Evolutionary conservation across 2,329 filamentous ascomycete species (phyloP), one percentile per base, ranked within the genome.

Genomic region (Albophoma yamanashiensis): DNA sequence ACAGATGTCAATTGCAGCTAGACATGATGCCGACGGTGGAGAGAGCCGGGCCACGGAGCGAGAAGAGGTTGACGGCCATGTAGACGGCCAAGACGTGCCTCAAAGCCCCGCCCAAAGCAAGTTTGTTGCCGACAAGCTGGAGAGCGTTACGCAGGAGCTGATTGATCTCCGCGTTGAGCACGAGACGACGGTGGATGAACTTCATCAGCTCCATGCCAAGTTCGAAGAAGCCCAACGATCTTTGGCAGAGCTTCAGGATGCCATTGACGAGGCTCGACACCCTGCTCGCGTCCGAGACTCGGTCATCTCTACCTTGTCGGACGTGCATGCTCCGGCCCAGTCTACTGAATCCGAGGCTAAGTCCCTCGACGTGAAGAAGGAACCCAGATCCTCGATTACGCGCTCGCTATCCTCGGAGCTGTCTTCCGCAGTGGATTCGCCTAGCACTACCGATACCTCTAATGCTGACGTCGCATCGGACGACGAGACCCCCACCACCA

Each of bases 381-480:
- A 76, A 58, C 74, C 81, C 77, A 76, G 71, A 66, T 90, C 89
- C 75, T 92, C 89, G 69, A 67, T 71, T 43, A 92, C 91, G 78
- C 91, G 88, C 74, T 96, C 92, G 70, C 88, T 97, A 67, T 97
- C 91, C 66, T 94, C 91, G 77, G 94, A 97, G 77, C 83, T 96
- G 73, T 96, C 91, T 69, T 96, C 89, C 73, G 91, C 85, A 79
- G 85, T 89, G 82, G 89, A 89, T 69, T 90, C 89, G 70, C 84
- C 85, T 67, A 80, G 80, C 67, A 87, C 85, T 64, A 79, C 79
- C 64, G 85, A 87, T 66, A 80, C 82, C 57, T 86, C 84, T 65
- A 83, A 87, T 70, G 77, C 79, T 61, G 86, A 86, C 64, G 62
- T 66, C 15, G 64, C 66, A 22, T 71, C 71, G 17, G 74, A 75